These are phyloP conservation scores for Calonectria pseudoreteaudii DNA, from an alignment of 2,329 filamentous ascomycete genomes.

Conservation along the genomic window DNA sequence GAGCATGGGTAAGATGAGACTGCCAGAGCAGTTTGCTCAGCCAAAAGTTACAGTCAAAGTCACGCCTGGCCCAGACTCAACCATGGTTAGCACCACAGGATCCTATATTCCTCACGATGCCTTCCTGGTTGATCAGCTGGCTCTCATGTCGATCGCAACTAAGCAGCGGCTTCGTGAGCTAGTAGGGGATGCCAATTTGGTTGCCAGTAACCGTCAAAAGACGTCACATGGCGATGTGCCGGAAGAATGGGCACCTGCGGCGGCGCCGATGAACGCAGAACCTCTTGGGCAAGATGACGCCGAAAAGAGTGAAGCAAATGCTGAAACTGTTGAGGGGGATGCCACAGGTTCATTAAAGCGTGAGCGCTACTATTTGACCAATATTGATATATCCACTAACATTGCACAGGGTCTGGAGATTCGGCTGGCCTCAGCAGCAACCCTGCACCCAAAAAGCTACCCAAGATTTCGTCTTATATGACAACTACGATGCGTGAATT, in stretches of 20 bases:
- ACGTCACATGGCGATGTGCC: conserved; percentile 85
- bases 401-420: conserved; percentile 54
- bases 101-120: conserved; percentile 82
- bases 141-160: conserved; percentile 83
- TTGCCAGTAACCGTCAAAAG: conserved; percentile 78
- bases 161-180: conserved; percentile 83
- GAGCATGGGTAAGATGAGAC: conserved; percentile 61
- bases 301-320: conserved; percentile 40
- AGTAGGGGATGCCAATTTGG: conserved; percentile 79
- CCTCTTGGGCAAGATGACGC: conserved; percentile 47
- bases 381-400: conserved; percentile 28
- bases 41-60: conserved; percentile 66
- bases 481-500: conserved; percentile 69
- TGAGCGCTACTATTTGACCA: conserved; percentile 52
- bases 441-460: conserved; percentile 59
- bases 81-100: conserved; percentile 71
- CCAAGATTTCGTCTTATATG: conserved; percentile 63
- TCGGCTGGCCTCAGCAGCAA: conserved; percentile 50
- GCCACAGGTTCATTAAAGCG: conserved; percentile 70
- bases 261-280: conserved; percentile 62
- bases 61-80: conserved; percentile 71
- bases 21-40: conserved; percentile 61
- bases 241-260: conserved; percentile 79
- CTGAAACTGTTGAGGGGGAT: conserved; percentile 64
- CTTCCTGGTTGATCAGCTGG: conserved; percentile 83